Percentiles rank a stretch among this genome's conserved stretches.
phyloP scores from a whole-genome alignment of 1,139 yeast species.

The Pichia sp. region DNA sequence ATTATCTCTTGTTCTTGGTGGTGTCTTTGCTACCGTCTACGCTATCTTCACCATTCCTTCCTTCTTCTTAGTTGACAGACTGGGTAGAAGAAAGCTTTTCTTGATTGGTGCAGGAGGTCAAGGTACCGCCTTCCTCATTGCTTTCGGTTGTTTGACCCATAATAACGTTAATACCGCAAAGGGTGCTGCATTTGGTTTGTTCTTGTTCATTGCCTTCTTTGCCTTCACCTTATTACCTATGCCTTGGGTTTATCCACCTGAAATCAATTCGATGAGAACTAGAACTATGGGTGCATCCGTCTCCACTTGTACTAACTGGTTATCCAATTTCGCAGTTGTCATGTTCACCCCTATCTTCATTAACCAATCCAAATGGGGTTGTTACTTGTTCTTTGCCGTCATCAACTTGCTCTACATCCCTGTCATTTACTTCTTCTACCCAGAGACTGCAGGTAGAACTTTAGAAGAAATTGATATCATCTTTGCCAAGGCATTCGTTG shows the following conservation, averaged over 20 bases:
- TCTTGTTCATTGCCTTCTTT: conserved; percentile 36
- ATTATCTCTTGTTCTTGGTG: conserved; percentile 52
- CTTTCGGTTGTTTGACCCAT: conserved; percentile 33
- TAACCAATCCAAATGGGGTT: conserved; percentile 35
- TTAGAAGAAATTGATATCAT: conserved; percentile 59
- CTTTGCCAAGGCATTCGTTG: conserved; percentile 40
- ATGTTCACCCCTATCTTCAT: conserved; percentile 43
- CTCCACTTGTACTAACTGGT: conserved; percentile 48
- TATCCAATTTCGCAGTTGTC: conserved; percentile 40
- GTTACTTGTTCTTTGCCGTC: conserved; percentile 34
- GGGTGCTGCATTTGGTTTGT: conserved; percentile 44
- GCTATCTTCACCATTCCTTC: conserved; percentile 58
- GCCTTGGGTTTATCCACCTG: conserved; percentile 43
- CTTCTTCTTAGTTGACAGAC: conserved; percentile 53
- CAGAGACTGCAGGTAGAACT: conserved; percentile 58
- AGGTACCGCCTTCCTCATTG: conserved; percentile 33
- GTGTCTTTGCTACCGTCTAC: conserved; percentile 57
- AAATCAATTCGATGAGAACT: conserved; percentile 36
- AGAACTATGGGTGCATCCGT: conserved; percentile 38
- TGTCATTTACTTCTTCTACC: conserved; percentile 57
- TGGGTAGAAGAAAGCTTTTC: conserved; percentile 53
- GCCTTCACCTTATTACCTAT: conserved; percentile 33
- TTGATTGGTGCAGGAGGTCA: conserved; percentile 36
- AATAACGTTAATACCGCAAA: conserved; percentile 28
- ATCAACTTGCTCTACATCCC: conserved; percentile 45